Conservation (phyloP, 768 basidiomycete genomes). For the Sporobolomyces roseus region DNA sequence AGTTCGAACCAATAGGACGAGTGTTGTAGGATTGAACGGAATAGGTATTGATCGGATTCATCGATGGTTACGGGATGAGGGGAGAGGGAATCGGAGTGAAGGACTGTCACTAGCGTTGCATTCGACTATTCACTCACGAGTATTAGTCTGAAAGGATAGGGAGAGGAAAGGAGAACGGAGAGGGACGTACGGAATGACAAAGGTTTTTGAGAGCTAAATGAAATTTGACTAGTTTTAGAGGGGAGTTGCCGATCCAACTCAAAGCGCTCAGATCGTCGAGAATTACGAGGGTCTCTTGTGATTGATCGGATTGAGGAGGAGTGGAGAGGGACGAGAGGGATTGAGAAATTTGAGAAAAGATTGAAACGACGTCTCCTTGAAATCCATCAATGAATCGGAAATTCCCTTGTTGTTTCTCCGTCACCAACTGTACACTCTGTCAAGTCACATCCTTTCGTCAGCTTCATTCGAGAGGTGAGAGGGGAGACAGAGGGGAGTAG, state of each 20-base stretch:
- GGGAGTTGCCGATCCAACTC: slow-evolving; percentile 15
- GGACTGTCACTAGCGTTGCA: slow-evolving; percentile 19
- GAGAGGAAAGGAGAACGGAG: neutral
- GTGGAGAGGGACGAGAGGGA: neutral
- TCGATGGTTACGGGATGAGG: slow-evolving; percentile 4
- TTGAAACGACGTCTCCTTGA: neutral
- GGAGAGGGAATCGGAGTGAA: slow-evolving; percentile 26
- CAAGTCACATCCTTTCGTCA: no score
- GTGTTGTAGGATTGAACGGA: slow-evolving; percentile 6
- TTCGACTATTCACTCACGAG: neutral
- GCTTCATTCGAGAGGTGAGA: neutral
- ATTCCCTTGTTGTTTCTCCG: neutral
- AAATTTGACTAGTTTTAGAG: slow-evolving; percentile 4
- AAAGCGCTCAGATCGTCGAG: slow-evolving; percentile 31
- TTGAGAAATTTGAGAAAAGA: neutral
- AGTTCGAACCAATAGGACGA: slow-evolving; percentile 19
- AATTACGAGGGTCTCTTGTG: slow-evolving; percentile 8
- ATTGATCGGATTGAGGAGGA: no score
- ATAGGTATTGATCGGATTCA: slow-evolving; percentile 30
- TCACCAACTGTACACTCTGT: slow-evolving; percentile 27
- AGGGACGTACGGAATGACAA: neutral
- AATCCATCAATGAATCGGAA: slow-evolving; percentile 19
- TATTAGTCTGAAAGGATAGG: neutral
- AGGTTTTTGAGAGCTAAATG: neutral
- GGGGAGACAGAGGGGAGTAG: neutral